Evolutionary conservation across 805 yeast species (phyloP).

Genomic region (Kodamaea hsintzibuensis): DNA sequence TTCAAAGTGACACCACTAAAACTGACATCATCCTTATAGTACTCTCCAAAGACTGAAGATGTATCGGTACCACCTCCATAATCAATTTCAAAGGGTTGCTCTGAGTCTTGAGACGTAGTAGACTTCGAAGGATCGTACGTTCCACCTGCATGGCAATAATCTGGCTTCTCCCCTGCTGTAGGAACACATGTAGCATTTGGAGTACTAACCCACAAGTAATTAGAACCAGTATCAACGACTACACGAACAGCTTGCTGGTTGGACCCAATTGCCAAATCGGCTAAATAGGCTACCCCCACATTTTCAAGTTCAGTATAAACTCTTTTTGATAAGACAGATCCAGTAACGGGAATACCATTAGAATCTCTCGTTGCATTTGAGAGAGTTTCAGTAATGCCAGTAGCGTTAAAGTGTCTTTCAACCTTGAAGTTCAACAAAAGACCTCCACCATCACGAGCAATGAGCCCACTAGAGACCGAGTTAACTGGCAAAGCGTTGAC

Average conservation of each 20-base stretch:
- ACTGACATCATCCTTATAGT: slow-evolving; percentile 4
- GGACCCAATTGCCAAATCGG: slow-evolving; percentile 7
- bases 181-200: background rate
- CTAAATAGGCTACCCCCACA: background rate
- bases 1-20: slow-evolving; percentile 9
- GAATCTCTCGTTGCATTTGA: too few relatives aligned
- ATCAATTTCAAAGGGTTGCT: background rate
- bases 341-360: too few relatives aligned
- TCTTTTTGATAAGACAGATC: too few relatives aligned
- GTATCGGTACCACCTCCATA: slow-evolving; percentile 9
- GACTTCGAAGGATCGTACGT: background rate
- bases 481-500: too few relatives aligned
- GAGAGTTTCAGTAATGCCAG: too few relatives aligned
- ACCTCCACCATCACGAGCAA: too few relatives aligned
- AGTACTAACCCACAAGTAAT: slow-evolving; percentile 5
- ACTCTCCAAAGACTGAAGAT: slow-evolving; percentile 5
- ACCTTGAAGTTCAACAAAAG: too few relatives aligned
- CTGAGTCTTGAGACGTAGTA: background rate
- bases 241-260: slow-evolving; percentile 25
- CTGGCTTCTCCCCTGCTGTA: background rate
- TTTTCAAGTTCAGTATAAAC: background rate
- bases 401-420: too few relatives aligned
- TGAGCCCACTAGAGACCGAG: too few relatives aligned
- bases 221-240: slow-evolving; percentile 14
- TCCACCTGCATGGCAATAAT: background rate